These are phyloP conservation scores for Penicillium digitatum DNA, from an alignment of 2,329 filamentous ascomycete species.

Conservation along the genomic window DNA sequence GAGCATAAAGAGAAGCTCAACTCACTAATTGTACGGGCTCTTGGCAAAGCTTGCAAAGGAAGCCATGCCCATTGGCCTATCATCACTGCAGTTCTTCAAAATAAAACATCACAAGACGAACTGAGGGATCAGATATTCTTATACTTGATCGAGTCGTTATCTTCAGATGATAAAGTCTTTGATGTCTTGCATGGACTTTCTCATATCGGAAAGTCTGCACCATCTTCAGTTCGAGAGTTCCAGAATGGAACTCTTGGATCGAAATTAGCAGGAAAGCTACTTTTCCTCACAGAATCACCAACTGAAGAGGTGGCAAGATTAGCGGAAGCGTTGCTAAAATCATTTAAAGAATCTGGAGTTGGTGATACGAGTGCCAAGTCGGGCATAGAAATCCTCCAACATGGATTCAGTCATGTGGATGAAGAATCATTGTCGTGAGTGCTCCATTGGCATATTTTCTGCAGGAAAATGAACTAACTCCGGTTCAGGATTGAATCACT, in stretches of 20 bases:
- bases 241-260: conserved; percentile 46
- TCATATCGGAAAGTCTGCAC: conserved; percentile 41
- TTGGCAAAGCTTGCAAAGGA: conserved; percentile 36
- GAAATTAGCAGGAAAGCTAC: conserved; percentile 49
- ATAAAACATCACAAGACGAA: conserved; percentile 33
- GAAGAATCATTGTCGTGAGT: conserved; percentile 46
- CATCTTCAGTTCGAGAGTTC: conserved; percentile 43
- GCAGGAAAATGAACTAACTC: conserved; percentile 1
- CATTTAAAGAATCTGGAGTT: conserved; percentile 35
- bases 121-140: conserved; percentile 37
- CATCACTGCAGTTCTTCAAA: conserved; percentile 38
- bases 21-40: conserved; percentile 34
- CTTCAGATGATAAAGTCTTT: conserved; percentile 35
- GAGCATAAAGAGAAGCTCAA: conserved; percentile 34
- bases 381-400: conserved; percentile 51
- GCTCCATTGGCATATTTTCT: conserved; percentile 23
- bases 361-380: conserved; percentile 43
- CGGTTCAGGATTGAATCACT: conserved; percentile 52
- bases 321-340: conserved; percentile 34
- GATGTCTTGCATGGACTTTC: conserved; percentile 45
- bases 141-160: conserved; percentile 41
- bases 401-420: conserved; percentile 47
- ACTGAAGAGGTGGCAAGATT: conserved; percentile 49
- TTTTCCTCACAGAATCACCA: conserved; percentile 53
- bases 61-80: conserved; percentile 38